These are phyloP conservation scores for Talaromyces nanjingensis DNA, from an alignment of 495 filamentous ascomycete genomes.

Conservation along the genomic window DNA sequence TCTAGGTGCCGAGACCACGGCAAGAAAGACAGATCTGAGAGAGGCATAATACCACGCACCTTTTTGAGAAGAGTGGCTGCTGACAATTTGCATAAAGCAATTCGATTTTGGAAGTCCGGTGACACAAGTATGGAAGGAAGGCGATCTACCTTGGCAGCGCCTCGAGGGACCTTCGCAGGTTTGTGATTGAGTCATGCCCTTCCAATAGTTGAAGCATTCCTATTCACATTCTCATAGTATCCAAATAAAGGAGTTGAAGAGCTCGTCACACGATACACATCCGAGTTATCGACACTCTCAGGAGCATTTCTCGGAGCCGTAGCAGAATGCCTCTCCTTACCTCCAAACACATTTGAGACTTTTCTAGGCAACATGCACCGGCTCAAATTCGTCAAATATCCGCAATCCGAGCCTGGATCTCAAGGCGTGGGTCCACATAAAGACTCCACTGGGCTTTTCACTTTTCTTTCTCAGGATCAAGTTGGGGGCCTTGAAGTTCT, in stretches of 20 bases:
- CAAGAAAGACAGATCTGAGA: conserved; percentile 31
- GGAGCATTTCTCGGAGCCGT: conserved; percentile 71
- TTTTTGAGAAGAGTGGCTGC: background rate
- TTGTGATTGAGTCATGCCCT: background rate
- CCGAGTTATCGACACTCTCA: conserved; percentile 59
- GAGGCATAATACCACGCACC: conserved; percentile 17
- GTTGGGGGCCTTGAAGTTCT: conserved; percentile 84
- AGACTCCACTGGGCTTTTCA: conserved; percentile 80
- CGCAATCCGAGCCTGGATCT: conserved; percentile 36
- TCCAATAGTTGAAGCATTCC: background rate
- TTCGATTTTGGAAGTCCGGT: conserved; percentile 37
- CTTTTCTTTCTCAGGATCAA: conserved; percentile 72
- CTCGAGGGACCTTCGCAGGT: conserved; percentile 34
- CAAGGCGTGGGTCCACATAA: conserved; percentile 89
- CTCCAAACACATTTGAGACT: conserved; percentile 61
- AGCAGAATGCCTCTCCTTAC: conserved; percentile 78
- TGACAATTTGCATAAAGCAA: conserved; percentile 22
- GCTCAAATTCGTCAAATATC: conserved; percentile 85
- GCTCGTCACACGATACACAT: conserved; percentile 77
- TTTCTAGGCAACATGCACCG: conserved; percentile 76
- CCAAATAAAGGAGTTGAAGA: conserved; percentile 52
- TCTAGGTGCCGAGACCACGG: conserved; percentile 43
- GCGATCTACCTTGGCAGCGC: conserved; percentile 68
- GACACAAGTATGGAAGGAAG: conserved; percentile 38
- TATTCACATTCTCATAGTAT: conserved; percentile 31